Evolutionary conservation across 352 stramenopile species (phyloP).

Genomic region (Hyaloperonospora arabidopsidis): DNA sequence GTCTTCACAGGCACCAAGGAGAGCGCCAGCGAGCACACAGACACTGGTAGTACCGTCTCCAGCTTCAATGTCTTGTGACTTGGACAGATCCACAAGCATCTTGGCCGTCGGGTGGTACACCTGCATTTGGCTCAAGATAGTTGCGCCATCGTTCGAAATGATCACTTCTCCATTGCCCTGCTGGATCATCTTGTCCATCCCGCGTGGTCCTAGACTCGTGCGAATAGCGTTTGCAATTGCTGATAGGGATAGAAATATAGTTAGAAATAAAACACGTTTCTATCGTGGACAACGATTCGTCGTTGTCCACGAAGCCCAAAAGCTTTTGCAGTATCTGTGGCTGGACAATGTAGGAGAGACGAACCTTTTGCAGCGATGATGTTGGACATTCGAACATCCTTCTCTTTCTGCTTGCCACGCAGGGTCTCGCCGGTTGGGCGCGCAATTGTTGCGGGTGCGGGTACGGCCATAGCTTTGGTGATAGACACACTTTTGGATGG

Average conservation of each 20-base stretch:
- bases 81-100: slow-evolving; percentile 99
- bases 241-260: slow-evolving; percentile 14
- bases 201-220: slow-evolving; percentile 95
- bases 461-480: slow-evolving; percentile 6
- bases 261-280: slow-evolving; percentile 4
- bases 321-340: too few species aligned
- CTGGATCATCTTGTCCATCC: slow-evolving; percentile 99
- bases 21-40: slow-evolving; percentile 96
- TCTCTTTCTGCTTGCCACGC: slow-evolving; percentile 91
- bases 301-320: too few species aligned
- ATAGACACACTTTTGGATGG: not conserved
- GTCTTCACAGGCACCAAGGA: slow-evolving; percentile 92
- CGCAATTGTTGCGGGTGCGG: slow-evolving; percentile 44
- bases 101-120: slow-evolving; percentile 98
- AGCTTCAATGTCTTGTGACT: slow-evolving; percentile 99
- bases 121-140: slow-evolving; percentile 97
- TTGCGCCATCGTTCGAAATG: slow-evolving; percentile 99
- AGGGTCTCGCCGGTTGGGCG: slow-evolving; percentile 69
- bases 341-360: not conserved
- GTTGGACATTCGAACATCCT: slow-evolving; percentile 97
- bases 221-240: slow-evolving; percentile 97
- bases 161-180: slow-evolving; percentile 96
- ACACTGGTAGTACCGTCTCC: slow-evolving; percentile 97
- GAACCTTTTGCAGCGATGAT: slow-evolving; percentile 97
- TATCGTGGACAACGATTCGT: too few species aligned